Percentiles rank a stretch among this genome's conserved stretches.
phyloP scores from a whole-genome alignment of 441 rosid genomes.

The Aquilaria agallochum region DNA sequence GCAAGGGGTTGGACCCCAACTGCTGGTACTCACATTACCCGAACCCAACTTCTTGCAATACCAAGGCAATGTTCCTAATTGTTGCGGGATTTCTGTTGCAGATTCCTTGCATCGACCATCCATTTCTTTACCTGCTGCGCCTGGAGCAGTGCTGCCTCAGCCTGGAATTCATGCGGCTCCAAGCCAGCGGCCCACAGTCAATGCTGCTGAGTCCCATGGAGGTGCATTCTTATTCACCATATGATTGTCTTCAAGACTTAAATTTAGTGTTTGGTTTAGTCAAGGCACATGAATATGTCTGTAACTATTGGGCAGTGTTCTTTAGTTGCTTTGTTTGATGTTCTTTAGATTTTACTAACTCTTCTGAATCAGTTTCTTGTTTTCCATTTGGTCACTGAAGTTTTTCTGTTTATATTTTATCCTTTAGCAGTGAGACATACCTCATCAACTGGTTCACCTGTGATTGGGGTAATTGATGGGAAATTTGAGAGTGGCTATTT shows the following conservation, averaged over 20 bases:
- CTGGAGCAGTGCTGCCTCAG: constrained; percentile 39
- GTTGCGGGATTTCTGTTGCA: constrained; percentile 18
- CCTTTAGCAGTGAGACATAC: constrained; percentile 33
- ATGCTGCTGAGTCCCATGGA: constrained; percentile 36
- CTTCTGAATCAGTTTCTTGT: too few relatives aligned
- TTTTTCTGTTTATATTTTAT: constrained; percentile 1
- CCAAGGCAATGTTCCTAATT: constrained; percentile 1
- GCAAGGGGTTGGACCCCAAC: constrained; percentile 42
- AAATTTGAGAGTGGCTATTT: constrained; percentile 89
- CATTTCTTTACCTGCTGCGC: constrained; percentile 29
- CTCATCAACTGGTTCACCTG: constrained; percentile 46
- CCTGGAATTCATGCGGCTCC: constrained; percentile 41
- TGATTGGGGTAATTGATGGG: constrained; percentile 90
- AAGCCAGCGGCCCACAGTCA: constrained; percentile 37
- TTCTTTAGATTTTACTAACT: too few relatives aligned
- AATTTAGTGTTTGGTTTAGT: background rate
- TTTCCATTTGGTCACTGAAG: background rate
- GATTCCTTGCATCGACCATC: constrained; percentile 40
- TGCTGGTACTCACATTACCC: constrained; percentile 35
- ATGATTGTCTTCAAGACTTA: constrained; percentile 1
- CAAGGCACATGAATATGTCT: background rate
- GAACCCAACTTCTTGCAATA: constrained; percentile 6
- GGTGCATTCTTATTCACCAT: constrained; percentile 30
- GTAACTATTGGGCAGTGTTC: background rate
- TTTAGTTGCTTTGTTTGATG: too few relatives aligned